Base-by-base conservation (phyloP, 352 stramenopile species). In the Phytophthora pinifolia region DNA sequence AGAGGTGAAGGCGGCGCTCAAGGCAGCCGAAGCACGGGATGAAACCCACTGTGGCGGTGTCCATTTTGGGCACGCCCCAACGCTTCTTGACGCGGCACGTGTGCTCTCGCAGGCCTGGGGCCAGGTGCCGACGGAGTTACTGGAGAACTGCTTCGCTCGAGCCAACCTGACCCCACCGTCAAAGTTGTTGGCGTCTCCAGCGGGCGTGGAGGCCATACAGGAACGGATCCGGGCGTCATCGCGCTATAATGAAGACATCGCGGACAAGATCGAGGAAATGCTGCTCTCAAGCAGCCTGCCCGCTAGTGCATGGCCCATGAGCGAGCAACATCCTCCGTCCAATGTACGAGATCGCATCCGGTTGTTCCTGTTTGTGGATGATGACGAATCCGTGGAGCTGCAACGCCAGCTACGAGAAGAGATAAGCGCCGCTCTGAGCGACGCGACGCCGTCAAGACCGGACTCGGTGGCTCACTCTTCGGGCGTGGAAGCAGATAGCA, bases 61-160 rank as follows among this genome's bases (percentile, higher is more conserved):
- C 2, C 59, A 68, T 20, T 72, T 72, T 32, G 63, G 63, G 2
- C 48, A 54, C 6, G 5, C 34, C 14, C 46, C 63, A 7, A 65
- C 59, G 9, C 33, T 72, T 8, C n/a, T 72, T 38, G 63, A 72
- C 37, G 48, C 63, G 9, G 59, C 63, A 20, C 29, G 63, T 8
- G 47, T 61, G 29, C 35, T 68, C 31, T 33, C 37, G 13, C 54
- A 57, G 12, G 59, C 59, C 14, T 68, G 59, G 63, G 34, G 44
- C 14, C 49, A 72, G 17, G 9, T 65, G 3, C 48, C 48, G 1
- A 15, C 35, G 34, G 44, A 58, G 38, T 43, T 68, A 31, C 46
- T 67, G 20, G 29, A 52, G 7, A 58, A 54, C 12, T 65, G 58
- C 15, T 68, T 72, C 10, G 52, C 44, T 18, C 58, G 53, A 37